These are phyloP conservation scores for Flueggea neowawraea DNA, from an alignment of 441 rosid genomes.

Conservation along the genomic window DNA sequence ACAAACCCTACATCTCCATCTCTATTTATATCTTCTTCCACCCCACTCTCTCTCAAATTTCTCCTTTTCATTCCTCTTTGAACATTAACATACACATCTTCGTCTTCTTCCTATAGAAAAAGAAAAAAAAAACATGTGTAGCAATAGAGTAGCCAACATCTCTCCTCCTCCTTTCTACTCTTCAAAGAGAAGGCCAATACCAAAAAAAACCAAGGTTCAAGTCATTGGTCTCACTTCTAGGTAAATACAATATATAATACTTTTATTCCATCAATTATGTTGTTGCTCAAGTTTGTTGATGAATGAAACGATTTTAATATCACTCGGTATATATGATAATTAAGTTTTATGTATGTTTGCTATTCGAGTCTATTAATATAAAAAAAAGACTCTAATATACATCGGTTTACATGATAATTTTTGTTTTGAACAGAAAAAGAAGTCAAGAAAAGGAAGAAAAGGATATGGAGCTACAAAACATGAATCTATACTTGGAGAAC, in stretches of 20 bases:
- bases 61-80: neutral
- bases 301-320: no score
- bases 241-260: constrained; percentile 16
- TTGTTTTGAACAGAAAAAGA: constrained; percentile 12
- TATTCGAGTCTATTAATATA: no score
- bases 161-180: constrained; percentile 25
- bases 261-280: neutral
- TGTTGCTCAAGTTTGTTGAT: no score
- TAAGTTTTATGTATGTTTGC: no score
- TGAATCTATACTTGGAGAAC: constrained; percentile 72
- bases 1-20: constrained; percentile 11
- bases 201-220: constrained; percentile 37
- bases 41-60: constrained; percentile 11
- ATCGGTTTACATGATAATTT: neutral
- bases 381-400: no score
- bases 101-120: neutral
- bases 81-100: neutral
- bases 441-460: constrained; percentile 12
- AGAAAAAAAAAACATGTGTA: constrained; percentile 30
- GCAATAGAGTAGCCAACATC: constrained; percentile 24
- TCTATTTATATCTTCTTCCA: constrained; percentile 22
- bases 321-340: no score
- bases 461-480: constrained; percentile 53
- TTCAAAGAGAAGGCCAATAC: constrained; percentile 29
- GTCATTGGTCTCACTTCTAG: constrained; percentile 39